These are phyloP conservation scores for Pedinophyceae sp. DNA, from an alignment of 139 green algal species.

Conservation along the genomic window DNA sequence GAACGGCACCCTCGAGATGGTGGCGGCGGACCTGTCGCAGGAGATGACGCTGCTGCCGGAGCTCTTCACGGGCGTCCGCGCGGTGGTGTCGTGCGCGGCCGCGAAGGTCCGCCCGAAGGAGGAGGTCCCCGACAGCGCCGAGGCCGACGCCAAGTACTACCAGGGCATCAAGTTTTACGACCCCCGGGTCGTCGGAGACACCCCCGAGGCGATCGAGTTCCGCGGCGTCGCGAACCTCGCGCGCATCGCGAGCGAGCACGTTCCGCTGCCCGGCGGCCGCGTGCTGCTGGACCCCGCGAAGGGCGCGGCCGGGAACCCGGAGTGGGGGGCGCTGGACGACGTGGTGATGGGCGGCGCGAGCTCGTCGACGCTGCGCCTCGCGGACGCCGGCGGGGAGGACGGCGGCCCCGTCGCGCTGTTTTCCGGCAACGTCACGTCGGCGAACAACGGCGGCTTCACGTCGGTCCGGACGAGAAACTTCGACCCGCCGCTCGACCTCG, in stretches of 20 bases:
- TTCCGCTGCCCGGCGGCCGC: too few relatives aligned
- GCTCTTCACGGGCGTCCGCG: constrained; percentile 43
- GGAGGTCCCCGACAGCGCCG: too few relatives aligned
- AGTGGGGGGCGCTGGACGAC: constrained; percentile 76
- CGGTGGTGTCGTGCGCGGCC: constrained; percentile 42
- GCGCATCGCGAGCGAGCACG: too few relatives aligned
- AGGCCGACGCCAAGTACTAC: constrained; percentile 84
- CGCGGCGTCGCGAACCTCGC: constrained; percentile 7
- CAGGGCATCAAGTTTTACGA: constrained; percentile 77
- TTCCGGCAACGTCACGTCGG: constrained; percentile 51
- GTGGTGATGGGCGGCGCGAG: constrained; percentile 87
- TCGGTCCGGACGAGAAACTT: constrained; percentile 66
- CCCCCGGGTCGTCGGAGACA: constrained; percentile 56
- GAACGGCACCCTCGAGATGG: constrained; percentile 50
- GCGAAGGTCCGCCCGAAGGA: constrained; percentile 55
- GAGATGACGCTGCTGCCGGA: constrained; percentile 47
- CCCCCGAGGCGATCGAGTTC: constrained; percentile 44
- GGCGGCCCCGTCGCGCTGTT: constrained; percentile 37
- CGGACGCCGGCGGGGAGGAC: constrained; percentile 34
- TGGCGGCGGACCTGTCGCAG: constrained; percentile 59
- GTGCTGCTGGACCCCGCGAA: constrained; percentile 3
- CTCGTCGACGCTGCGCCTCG: constrained; percentile 24
- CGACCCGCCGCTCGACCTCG: constrained; percentile 53
- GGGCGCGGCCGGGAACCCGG: too few relatives aligned
- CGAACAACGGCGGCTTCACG: constrained; percentile 83